Evolutionary conservation across 2,329 filamentous ascomycete genomes (phyloP).

Genomic region (Diaporthe amygdali): DNA sequence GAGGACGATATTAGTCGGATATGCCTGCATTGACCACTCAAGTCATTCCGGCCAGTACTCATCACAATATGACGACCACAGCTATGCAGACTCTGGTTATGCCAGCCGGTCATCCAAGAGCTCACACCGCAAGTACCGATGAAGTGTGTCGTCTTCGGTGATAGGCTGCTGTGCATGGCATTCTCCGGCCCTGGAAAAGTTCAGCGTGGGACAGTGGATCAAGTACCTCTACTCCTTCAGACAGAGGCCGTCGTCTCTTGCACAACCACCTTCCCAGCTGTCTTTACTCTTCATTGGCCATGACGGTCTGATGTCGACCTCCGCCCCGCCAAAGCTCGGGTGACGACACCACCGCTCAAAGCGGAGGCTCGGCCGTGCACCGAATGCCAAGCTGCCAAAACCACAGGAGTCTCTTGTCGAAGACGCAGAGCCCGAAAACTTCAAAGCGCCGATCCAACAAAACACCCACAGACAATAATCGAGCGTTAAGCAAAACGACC

Average conservation of each 20-base stretch:
- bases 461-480: background rate
- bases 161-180: conserved; percentile 49
- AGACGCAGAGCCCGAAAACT: conserved; percentile 10
- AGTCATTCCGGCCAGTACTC: conserved; percentile 41
- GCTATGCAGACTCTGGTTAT: conserved; percentile 62
- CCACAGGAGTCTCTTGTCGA: conserved; percentile 24
- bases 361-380: background rate
- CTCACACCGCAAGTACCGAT: conserved; percentile 49
- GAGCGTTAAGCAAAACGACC: background rate
- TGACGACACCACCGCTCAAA: background rate
- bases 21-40: conserved; percentile 70
- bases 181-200: conserved; percentile 45
- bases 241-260: conserved; percentile 37
- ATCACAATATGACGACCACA: conserved; percentile 38
- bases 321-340: conserved; percentile 37
- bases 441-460: background rate
- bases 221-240: conserved; percentile 55
- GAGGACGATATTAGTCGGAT: conserved; percentile 82
- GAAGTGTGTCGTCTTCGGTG: conserved; percentile 60
- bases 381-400: conserved; percentile 28
- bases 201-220: conserved; percentile 52
- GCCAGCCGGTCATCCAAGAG: conserved; percentile 53
- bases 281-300: conserved; percentile 54
- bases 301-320: conserved; percentile 45
- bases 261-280: conserved; percentile 52